These are phyloP conservation scores for Russula brevipes DNA, from an alignment of 768 basidiomycete species.

Conservation along the genomic window DNA sequence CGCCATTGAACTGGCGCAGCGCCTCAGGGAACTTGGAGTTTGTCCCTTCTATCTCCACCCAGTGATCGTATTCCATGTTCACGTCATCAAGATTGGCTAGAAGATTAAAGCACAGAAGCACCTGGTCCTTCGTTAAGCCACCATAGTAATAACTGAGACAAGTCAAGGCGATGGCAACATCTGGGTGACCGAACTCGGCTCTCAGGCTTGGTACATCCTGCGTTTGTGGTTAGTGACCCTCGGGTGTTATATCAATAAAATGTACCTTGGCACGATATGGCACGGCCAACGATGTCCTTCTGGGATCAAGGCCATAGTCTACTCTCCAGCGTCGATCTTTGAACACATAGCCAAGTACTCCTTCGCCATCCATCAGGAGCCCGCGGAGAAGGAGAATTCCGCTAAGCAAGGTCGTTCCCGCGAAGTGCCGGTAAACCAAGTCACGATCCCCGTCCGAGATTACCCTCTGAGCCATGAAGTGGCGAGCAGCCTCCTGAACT, in stretches of 20 bases:
- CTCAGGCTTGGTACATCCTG: constrained; percentile 42
- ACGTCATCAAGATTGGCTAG: constrained; percentile 42
- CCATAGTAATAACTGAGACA: constrained; percentile 47
- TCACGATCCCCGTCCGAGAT: not conserved
- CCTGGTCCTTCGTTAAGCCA: constrained; percentile 39
- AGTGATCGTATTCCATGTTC: constrained; percentile 37
- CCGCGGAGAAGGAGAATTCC: constrained; percentile 43
- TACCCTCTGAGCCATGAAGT: not conserved
- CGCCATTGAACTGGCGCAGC: constrained; percentile 34
- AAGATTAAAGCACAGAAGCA: constrained; percentile 36
- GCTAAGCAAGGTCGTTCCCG: constrained; percentile 30
- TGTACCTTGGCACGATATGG: constrained; percentile 44
- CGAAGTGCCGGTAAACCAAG: not conserved
- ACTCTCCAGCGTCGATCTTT: constrained; percentile 45
- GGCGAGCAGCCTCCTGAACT: constrained; percentile 4
- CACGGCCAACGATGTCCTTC: constrained; percentile 44
- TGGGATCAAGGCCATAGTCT: constrained; percentile 44
- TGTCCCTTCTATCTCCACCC: constrained; percentile 29
- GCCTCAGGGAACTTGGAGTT: constrained; percentile 28
- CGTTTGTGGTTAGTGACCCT: not conserved
- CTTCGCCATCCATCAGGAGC: constrained; percentile 34
- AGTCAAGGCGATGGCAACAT: constrained; percentile 42
- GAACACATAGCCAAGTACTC: constrained; percentile 38
- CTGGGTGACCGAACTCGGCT: constrained; percentile 52
- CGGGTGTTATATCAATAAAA: not conserved